Evolutionary conservation across 441 rosid species (phyloP), one percentile per base, ranked within the genome.

Genomic region (Pelargonium citronellum): DNA sequence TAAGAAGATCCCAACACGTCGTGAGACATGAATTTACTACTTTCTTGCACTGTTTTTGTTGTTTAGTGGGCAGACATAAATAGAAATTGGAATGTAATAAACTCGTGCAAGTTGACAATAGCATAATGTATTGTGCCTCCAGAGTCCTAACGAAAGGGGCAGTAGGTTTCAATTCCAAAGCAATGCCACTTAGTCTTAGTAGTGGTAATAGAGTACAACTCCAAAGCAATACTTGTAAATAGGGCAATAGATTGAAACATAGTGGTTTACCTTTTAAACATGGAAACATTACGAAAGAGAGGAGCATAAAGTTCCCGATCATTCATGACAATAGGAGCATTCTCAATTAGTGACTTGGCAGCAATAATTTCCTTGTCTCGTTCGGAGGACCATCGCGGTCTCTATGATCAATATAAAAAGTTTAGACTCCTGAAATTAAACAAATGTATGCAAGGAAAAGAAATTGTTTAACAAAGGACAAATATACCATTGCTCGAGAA

Each of bases 251-350:
- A 16, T 39, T n/a, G 17, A 55, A 55, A 55, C 16, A 55, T 55
- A 16, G 61, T 55, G 22, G 11, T 19, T 58, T 80, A 86, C 99
- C 90, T 89, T 81, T 79, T 90, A 83, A 94, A 94, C 84, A 81
- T 79, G 80, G 99, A 91, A 70, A 89, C 87, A 80, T 94, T 94
- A 63, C 91, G 87, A 69, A 83, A 94, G 65, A 89, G 80, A 9
- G 97, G 89, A 77, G 94, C 83, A 80, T 90, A 80, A 78, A 95
- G 99, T 79, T 89, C 86, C 69, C 43, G 76, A 80, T 86, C 90
- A 74, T 66, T 75, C 41, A 47, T 66, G 65, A 47, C 47, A 61
- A 66, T 13, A 34, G 87, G 85, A 75, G 92, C 94, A 75, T 80
- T 87, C 80, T 83, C 86, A 71, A 95, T 91, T 80, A 87, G 84